Evolutionary conservation across 192 early-diverging fungal species (phyloP).

Genomic region (Dispira simplex): DNA sequence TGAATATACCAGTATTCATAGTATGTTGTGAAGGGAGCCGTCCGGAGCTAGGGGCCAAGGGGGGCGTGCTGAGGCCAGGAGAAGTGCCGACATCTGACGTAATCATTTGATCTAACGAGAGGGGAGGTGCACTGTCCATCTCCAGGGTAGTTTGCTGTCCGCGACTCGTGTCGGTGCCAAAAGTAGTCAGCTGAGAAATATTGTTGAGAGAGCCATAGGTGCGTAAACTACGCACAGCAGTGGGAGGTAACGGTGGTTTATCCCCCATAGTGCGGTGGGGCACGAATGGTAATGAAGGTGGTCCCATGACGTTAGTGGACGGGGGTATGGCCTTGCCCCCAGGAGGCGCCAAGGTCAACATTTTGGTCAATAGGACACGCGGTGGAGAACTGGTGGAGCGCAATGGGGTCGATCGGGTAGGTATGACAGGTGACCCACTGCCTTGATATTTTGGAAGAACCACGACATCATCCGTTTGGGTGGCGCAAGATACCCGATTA

Average conservation of each 20-base stretch:
- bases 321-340: too few species aligned
- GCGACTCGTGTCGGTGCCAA: neutral
- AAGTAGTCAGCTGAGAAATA: neutral
- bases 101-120: slow-evolving; percentile 3
- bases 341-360: neutral
- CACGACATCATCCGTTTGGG: neutral
- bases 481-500: neutral
- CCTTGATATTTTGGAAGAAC: neutral
- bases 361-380: neutral
- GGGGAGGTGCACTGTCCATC: neutral
- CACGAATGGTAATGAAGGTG: too few species aligned
- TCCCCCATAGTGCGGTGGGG: neutral
- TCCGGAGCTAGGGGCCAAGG: too few species aligned
- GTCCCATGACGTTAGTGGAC: too few species aligned
- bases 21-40: too few species aligned
- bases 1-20: too few species aligned
- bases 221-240: neutral
- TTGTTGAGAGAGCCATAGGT: slow-evolving; percentile 10
- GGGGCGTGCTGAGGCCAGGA: too few species aligned
- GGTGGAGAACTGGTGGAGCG: slow-evolving; percentile 5
- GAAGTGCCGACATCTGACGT: too few species aligned
- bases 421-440: neutral
- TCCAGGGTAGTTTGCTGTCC: neutral
- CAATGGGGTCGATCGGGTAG: neutral
- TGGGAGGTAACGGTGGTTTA: neutral